Percentiles rank a stretch among this genome's conserved stretches.
These are phyloP conservation scores for Gossypium mustelinum DNA, from an alignment of 345 rosid genomes.

Conservation along the genomic window DNA sequence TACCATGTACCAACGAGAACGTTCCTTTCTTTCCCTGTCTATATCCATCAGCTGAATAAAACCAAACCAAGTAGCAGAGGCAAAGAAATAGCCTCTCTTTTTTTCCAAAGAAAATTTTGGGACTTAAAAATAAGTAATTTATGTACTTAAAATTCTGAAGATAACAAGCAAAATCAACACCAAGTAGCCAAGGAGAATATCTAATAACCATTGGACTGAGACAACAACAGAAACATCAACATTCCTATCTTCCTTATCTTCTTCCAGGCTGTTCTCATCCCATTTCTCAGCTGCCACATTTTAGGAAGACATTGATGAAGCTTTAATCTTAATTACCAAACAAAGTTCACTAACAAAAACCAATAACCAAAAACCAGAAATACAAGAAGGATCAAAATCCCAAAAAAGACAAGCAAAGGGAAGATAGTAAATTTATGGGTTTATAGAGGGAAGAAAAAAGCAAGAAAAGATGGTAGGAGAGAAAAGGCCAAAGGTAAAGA, in stretches of 20 bases:
- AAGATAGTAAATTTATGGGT: background rate
- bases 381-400: background rate
- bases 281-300: constrained; percentile 3
- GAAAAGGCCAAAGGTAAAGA: background rate
- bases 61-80: constrained; percentile 4
- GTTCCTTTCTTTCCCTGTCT: background rate
- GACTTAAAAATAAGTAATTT: background rate
- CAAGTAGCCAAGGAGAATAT: constrained; percentile 25
- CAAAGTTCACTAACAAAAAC: background rate
- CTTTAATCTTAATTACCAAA: constrained; percentile 10
- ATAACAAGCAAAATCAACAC: constrained; percentile 19
- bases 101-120: background rate
- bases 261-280: constrained; percentile 31
- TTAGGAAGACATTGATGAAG: constrained; percentile 11
- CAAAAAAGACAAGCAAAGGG: constrained; percentile 21
- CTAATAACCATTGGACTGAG: constrained; percentile 36
- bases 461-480: background rate
- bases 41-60: background rate
- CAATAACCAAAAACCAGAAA: background rate
- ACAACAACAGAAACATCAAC: constrained; percentile 7
- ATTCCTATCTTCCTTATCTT: constrained; percentile 31
- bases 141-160: background rate
- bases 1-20: background rate
- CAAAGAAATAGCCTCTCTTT: background rate
- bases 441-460: background rate